These are phyloP conservation scores for Coniophora puteana DNA, from an alignment of 1,284 basidiomycete genomes.

Conservation along the genomic window DNA sequence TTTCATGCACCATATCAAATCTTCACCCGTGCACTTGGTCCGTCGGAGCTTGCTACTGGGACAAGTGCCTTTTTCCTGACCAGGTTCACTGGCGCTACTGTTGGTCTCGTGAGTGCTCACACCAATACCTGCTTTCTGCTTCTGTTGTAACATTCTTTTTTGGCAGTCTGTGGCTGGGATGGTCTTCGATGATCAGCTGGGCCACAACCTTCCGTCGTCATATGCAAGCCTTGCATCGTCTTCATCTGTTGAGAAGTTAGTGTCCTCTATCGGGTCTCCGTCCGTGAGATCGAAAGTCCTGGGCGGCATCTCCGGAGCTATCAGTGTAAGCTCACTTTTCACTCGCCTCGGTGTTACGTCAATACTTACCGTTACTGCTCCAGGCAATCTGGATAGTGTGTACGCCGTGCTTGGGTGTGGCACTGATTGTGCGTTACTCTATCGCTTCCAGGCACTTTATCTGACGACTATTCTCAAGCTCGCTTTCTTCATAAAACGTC, in stretches of 20 bases:
- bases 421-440: constrained; percentile 40
- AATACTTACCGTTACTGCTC: constrained; percentile 15
- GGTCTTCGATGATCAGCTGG: constrained; percentile 57
- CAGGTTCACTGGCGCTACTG: constrained; percentile 77
- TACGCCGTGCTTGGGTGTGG: constrained; percentile 51
- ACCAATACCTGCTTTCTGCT: constrained; percentile 7
- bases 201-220: constrained; percentile 43
- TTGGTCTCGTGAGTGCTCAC: constrained; percentile 58
- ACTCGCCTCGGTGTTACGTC: constrained; percentile 5
- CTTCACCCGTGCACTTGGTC: constrained; percentile 59
- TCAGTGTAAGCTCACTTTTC: constrained; percentile 38
- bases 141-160: constrained; percentile 11
- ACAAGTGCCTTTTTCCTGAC: constrained; percentile 83
- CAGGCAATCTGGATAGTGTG: constrained; percentile 64
- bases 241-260: constrained; percentile 47
- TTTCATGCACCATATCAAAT: constrained; percentile 81
- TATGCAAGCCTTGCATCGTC: constrained; percentile 36
- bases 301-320: constrained; percentile 45
- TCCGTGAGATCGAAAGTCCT: constrained; percentile 39
- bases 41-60: constrained; percentile 66
- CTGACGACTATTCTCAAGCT: constrained; percentile 31
- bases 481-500: constrained; percentile 26
- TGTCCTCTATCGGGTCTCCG: constrained; percentile 43
- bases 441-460: neutral
- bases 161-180: constrained; percentile 70